phyloP scores from a whole-genome alignment of 2,329 filamentous ascomycete species.

The Remersonia thermophila region DNA sequence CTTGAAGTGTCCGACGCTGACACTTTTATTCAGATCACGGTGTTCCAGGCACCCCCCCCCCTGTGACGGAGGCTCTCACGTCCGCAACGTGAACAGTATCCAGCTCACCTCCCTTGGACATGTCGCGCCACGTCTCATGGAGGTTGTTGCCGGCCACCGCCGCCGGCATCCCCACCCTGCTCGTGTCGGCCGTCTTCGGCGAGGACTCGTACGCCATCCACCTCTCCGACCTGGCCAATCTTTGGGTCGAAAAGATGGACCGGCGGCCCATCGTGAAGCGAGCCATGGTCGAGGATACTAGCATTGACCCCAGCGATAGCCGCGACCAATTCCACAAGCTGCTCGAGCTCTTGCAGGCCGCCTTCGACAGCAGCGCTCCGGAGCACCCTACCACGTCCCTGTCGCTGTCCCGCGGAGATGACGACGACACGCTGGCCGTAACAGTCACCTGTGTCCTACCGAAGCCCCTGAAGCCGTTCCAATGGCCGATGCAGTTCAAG shows the following conservation, averaged over 20 bases:
- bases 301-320: conserved; percentile 62
- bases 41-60: no score
- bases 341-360: conserved; percentile 46
- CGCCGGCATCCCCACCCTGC: conserved; percentile 42
- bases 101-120: conserved; percentile 2
- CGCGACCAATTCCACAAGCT: conserved; percentile 55
- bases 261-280: conserved; percentile 49
- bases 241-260: conserved; percentile 60
- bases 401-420: conserved; percentile 27
- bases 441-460: conserved; percentile 49
- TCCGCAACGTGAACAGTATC: no score
- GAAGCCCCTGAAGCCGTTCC: conserved; percentile 46
- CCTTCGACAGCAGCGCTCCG: conserved; percentile 34
- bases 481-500: conserved; percentile 51
- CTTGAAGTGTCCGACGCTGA: no score
- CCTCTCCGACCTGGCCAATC: conserved; percentile 57
- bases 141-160: conserved; percentile 33
- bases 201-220: conserved; percentile 46
- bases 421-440: conserved; percentile 35
- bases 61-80: no score
- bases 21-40: no score
- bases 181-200: conserved; percentile 48
- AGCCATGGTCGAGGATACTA: conserved; percentile 50
- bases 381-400: conserved; percentile 34
- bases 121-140: conserved; percentile 27